Evolutionary conservation across 495 filamentous ascomycete species (phyloP).

Genomic region (Aspergillus asperescens): DNA sequence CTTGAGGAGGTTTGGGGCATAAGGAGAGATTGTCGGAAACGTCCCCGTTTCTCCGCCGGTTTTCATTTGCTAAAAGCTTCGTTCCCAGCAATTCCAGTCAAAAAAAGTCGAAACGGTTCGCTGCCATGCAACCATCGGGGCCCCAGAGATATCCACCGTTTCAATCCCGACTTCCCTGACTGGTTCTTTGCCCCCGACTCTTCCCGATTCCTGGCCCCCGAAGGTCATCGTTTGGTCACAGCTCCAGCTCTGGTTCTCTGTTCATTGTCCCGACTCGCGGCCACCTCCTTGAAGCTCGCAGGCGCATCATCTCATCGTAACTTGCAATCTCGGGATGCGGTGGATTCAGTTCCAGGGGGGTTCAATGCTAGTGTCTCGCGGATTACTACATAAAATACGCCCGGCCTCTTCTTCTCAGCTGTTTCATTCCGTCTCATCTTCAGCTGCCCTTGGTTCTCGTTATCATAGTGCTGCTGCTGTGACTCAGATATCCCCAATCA

Average conservation of each 20-base stretch:
- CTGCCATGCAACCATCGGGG: conserved; percentile 30
- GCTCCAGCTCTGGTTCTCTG: conserved; percentile 22
- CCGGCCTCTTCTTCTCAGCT: conserved; percentile 21
- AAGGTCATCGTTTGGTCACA: conserved; percentile 22
- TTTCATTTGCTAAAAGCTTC: conserved; percentile 29
- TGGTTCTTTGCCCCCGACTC: conserved; percentile 34
- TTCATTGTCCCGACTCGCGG: conserved; percentile 30
- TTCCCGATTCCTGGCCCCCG: conserved; percentile 37
- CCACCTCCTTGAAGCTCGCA: conserved; percentile 23
- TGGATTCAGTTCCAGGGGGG: conserved; percentile 34
- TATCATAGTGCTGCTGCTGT: conserved; percentile 20
- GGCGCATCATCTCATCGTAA: conserved; percentile 4
- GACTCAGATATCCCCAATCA: conserved; percentile 32
- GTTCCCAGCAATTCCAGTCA: conserved; percentile 21
- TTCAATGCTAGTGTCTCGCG: conserved; percentile 27
- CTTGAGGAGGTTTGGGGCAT: not conserved
- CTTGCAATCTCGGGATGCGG: conserved; percentile 33
- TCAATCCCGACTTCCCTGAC: conserved; percentile 26
- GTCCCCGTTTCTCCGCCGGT: conserved; percentile 20
- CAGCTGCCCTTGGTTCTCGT: conserved; percentile 4
- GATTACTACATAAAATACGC: conserved; percentile 34
- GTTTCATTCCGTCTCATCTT: conserved; percentile 10
- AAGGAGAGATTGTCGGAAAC: conserved; percentile 12
- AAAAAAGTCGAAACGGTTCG: conserved; percentile 33
- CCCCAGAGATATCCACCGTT: conserved; percentile 30